Base-by-base conservation (phyloP, 176 grass and related monocot genomes). In the Carex scoparia region DNA sequence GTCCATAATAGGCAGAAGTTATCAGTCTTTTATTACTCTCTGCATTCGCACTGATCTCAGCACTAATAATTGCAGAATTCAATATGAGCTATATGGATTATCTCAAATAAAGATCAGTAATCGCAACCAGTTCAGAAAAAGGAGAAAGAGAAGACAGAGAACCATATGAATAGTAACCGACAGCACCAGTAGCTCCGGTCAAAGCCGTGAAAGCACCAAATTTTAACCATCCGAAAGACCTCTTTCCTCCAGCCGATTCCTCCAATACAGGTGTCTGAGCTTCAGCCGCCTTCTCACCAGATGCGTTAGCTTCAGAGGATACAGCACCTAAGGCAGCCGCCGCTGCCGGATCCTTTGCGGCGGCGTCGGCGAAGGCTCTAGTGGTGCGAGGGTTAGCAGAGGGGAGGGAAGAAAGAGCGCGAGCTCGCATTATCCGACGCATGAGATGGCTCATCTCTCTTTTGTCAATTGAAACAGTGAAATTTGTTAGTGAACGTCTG, bases 151-250 rank as follows among this genome's bases (percentile, higher is more conserved):
- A 1, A 66, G 46, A 84, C 33, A 35, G 40, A 71, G 70, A 85
- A 98, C 96, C 93, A 55, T 87, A 91, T 71, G 79, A 86, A 84
- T 51, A 84, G 80, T 95, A 95, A 44, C 88, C 91, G 51, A 79
- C 79, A 66, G 80, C 85, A 69, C 89, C 89, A 49, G 90, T 4
- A 71, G 91, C 81, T 14, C 88, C 95, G 11, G 85, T 81, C 11
- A 98, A 0, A 64, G 88, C 77, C 4, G 95, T 77, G 69, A 98
- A 67, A 31, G 38, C 84, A 33, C 96, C 91, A 78, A 88, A 85
- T 74, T 92, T 98, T 76, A 90, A 75, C 65, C 86, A 74, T 51
- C 87, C 74, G 91, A 93, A 89, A 54, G 88, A 68, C 69, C 67
- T 90, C 63, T 83, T 83, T 11, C 19, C 62, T 31, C 62, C 81